A percentile compares a stretch with the other conserved stretches of the same genome.
phyloP scores from a whole-genome alignment of 176 grass and related monocot genomes.

The Raddia guianensis region DNA sequence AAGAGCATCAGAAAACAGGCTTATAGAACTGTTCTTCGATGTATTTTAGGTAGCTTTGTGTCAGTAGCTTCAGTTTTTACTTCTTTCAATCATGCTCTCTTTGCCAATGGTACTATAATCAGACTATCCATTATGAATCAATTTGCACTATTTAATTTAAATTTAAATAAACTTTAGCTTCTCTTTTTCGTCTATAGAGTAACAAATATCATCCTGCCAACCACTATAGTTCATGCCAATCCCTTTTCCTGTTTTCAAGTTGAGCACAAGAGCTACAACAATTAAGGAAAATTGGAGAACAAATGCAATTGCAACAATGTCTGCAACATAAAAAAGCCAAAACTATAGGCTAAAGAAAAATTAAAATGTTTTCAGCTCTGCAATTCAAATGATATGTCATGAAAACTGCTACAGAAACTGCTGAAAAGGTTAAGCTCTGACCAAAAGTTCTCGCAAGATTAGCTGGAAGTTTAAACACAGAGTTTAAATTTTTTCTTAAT shows the following conservation, averaged over 20 bases:
- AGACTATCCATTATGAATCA: background rate
- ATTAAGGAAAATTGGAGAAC: slow-evolving; percentile 1
- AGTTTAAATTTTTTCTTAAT: background rate
- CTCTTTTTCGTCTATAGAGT: background rate
- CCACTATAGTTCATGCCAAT: background rate
- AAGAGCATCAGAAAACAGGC: slow-evolving; percentile 17
- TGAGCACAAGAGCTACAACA: background rate
- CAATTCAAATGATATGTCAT: background rate
- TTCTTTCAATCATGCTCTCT: slow-evolving; percentile 5
- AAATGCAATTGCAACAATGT: slow-evolving; percentile 9
- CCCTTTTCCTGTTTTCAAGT: background rate
- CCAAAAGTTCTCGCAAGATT: background rate
- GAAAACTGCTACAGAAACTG: background rate
- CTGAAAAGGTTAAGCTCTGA: background rate
- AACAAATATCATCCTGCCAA: slow-evolving; percentile 2
- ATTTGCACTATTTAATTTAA: slow-evolving; percentile 20
- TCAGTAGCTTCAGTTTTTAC: slow-evolving; percentile 2
- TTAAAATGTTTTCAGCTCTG: background rate
- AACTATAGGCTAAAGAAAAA: background rate
- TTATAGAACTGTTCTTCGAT: slow-evolving; percentile 6
- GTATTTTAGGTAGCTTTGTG: background rate
- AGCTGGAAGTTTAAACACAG: background rate
- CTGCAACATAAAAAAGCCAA: background rate
- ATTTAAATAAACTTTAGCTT: background rate
- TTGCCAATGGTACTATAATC: background rate